A percentile compares a stretch with the other conserved stretches of the same genome.
Evolutionary conservation across 805 yeast species (phyloP).

Genomic region (Starmera dryadoides): DNA sequence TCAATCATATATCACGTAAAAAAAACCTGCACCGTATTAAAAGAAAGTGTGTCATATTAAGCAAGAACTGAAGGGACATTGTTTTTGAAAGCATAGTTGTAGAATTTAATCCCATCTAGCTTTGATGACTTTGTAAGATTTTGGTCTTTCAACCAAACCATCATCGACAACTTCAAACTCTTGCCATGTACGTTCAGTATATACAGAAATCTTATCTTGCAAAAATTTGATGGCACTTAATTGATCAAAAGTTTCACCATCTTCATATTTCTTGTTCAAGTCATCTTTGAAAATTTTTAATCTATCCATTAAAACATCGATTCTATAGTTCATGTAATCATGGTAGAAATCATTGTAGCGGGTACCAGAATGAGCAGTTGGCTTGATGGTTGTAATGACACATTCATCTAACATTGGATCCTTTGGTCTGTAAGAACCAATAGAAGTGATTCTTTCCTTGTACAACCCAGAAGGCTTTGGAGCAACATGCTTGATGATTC

Average conservation of each 20-base stretch:
- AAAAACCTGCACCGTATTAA: too few species aligned
- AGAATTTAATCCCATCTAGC: constrained; percentile 8
- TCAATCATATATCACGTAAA: too few species aligned
- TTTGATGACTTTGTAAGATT: constrained; percentile 13
- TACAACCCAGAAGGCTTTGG: constrained; percentile 31
- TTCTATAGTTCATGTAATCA: constrained; percentile 32
- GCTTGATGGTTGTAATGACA: constrained; percentile 34
- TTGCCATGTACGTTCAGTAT: constrained; percentile 24
- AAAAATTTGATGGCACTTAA: constrained; percentile 25
- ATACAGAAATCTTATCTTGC: constrained; percentile 18
- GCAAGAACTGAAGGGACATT: too few species aligned
- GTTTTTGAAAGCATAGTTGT: too few species aligned
- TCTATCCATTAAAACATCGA: constrained; percentile 27
- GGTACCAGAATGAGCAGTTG: constrained; percentile 29
- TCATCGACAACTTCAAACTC: constrained; percentile 28
- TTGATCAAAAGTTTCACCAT: constrained; percentile 29
- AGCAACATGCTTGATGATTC: constrained; percentile 39
- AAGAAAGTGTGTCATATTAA: too few species aligned
- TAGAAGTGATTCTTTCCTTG: constrained; percentile 35
- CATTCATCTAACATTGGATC: constrained; percentile 30
- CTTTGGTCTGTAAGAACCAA: constrained; percentile 35
- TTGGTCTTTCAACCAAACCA: constrained; percentile 19
- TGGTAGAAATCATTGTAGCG: constrained; percentile 32
- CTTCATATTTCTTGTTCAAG: constrained; percentile 14
- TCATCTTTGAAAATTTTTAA: constrained; percentile 19